Percentiles rank a stretch among this genome's conserved stretches.
These are phyloP conservation scores for Xylaria grammica DNA, from an alignment of 495 filamentous ascomycete genomes.

Conservation along the genomic window DNA sequence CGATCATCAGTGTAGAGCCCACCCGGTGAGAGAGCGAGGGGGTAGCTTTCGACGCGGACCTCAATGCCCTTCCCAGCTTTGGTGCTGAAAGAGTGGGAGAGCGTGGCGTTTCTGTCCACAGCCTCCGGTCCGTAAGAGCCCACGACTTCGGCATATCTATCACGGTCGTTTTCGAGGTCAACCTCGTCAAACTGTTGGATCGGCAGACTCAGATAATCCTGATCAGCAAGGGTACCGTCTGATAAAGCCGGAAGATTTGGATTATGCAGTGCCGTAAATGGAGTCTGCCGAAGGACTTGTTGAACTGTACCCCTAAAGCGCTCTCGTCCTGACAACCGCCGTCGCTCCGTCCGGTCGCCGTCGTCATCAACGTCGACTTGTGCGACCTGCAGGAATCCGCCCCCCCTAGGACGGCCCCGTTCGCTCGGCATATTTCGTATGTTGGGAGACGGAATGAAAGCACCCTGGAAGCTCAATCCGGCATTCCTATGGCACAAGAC, in stretches of 20 bases:
- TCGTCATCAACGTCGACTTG: conserved; percentile 24
- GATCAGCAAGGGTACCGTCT: conserved; percentile 25
- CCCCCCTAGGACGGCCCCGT: conserved; percentile 6
- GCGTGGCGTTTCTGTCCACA: neutral
- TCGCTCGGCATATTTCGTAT: conserved; percentile 5
- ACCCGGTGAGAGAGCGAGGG: conserved; percentile 17
- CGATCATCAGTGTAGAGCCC: conserved; percentile 28
- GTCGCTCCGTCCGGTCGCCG: conserved; percentile 14
- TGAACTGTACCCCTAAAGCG: conserved; percentile 30
- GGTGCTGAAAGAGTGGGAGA: conserved; percentile 22
- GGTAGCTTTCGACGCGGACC: conserved; percentile 17
- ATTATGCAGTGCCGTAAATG: neutral
- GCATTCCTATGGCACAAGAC: neutral
- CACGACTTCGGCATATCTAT: conserved; percentile 3
- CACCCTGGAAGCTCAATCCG: neutral
- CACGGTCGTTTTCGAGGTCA: conserved; percentile 17
- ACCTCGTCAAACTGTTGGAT: conserved; percentile 27
- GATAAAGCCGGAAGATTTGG: conserved; percentile 24
- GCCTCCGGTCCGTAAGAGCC: conserved; percentile 28
- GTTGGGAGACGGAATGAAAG: neutral
- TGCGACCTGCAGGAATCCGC: conserved; percentile 28
- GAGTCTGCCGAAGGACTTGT: conserved; percentile 24
- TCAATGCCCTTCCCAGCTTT: conserved; percentile 32
- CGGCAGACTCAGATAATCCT: conserved; percentile 31
- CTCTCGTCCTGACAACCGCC: conserved; percentile 16